Base-by-base conservation (phyloP, 306 rosid genomes). In the Crotalaria pallida region DNA sequence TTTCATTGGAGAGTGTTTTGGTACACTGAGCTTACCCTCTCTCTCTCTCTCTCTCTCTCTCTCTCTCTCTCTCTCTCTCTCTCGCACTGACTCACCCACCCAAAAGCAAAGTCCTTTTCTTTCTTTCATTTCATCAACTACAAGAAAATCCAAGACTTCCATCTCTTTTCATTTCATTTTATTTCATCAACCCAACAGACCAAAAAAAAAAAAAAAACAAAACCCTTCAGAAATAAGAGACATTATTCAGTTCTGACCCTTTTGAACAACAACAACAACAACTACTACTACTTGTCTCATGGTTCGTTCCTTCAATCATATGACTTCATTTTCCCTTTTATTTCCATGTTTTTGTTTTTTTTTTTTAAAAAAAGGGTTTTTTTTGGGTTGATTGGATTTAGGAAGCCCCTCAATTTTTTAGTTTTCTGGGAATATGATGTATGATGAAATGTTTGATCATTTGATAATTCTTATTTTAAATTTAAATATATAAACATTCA, bases 151-250 rank as follows among this genome's bases (percentile, higher is more conserved):
- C 9, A 16, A 15, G 51, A 68, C 51, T n/a, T n/a, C n/a, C n/a
- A n/a, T n/a, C n/a, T n/a, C n/a, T n/a, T n/a, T n/a, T n/a, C n/a
- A n/a, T n/a, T n/a, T n/a, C n/a, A n/a, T 10, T 19, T 23, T 7
- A 66, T 10, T 21, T 17, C n/a, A 72, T 62, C 57, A 48, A 63
- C 29, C 72, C n/a, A 60, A 31, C 33, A 49, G 48, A 58, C 75
- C 4, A 78, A 65, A 65, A 78, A 31, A 78, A 65, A 65, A 78
- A 71, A 52, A 78, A 80, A 41, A 80, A 73, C 71, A 77, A 67
- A n/a, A n/a, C n/a, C n/a, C 66, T 69, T 31, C 36, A 78, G 55
- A 26, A 82, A 82, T 51, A 78, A 72, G 17, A 38, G 47, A 1
- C 16, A 41, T 41, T 5, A 34, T 13, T 18, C 79, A 75, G 60